Evolutionary conservation across 768 basidiomycete genomes (phyloP), one percentile per base, ranked within the genome.

Genomic region (Panus rudis): DNA sequence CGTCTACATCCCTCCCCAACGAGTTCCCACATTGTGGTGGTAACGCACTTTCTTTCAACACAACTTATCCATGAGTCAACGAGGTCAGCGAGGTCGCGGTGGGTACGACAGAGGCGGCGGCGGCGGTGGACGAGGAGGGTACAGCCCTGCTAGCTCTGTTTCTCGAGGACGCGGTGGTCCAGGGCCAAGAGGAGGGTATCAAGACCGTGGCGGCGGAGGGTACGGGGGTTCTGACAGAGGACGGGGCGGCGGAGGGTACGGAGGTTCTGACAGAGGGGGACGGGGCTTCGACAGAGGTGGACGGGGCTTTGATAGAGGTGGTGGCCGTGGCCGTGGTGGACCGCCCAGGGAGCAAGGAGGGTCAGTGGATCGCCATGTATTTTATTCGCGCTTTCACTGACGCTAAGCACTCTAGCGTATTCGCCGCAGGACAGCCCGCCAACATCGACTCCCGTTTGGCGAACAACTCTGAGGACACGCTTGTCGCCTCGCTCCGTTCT

Each of bases 381-480:
- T 17, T 16, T 22, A 20, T 31, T n/a, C n/a, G n/a, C n/a, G n/a
- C 38, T 20, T 44, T 27, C 19, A 25, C n/a, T 30, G 22, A 25
- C 10, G 41, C 7, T 46, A 52, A 44, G 21, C 14, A 35, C 2
- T 41, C 37, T 37, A 73, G 73, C n/a, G 53, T 73, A 23, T 76
- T 72, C 48, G 57, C 63, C 38, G 60, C 60, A 2, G 58, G 59
- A 30, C 48, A 48, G 41, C 58, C 57, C 60, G 81, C 55, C 50
- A 67, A 73, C 12, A 59, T 89, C 31, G 71, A 78, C 46, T 62
- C 64, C 34, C 85, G 87, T 62, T 59, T 63, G 25, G 59, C 42
- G 13, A 65, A 70, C 40, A 46, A 59, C 46, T 69, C 67, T 1
- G 68, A 73, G 53, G 68, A 74, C 38, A 53, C 61, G 4, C 63